phyloP scores from a whole-genome alignment of 2,329 filamentous ascomycete species.

The Apiospora pterosperma region DNA sequence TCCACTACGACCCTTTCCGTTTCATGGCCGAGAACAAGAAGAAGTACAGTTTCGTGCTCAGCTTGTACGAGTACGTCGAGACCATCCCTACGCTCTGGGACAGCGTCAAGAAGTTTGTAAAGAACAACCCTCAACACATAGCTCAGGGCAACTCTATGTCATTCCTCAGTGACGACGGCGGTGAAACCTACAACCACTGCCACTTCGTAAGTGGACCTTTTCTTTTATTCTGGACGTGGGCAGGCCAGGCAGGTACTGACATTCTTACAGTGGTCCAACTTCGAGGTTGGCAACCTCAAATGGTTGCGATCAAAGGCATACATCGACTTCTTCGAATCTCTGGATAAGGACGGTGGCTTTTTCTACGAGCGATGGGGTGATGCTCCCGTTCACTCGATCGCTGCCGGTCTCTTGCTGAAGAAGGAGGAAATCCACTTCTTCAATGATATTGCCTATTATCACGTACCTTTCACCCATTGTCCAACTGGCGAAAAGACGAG shows the following conservation, averaged over 20 bases:
- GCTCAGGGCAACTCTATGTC: constrained; percentile 79
- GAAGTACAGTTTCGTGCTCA: constrained; percentile 97
- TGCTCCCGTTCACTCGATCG: constrained; percentile 97
- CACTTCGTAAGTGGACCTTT: constrained; percentile 71
- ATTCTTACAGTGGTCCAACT: constrained; percentile 83
- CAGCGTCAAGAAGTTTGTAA: constrained; percentile 90
- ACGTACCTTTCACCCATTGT: constrained; percentile 97
- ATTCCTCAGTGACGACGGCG: constrained; percentile 88
- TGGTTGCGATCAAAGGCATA: constrained; percentile 92
- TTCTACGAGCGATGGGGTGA: constrained; percentile 99
- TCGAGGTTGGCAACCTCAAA: constrained; percentile 89
- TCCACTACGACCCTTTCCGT: constrained; percentile 94
- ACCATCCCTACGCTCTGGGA: constrained; percentile 97
- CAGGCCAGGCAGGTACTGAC: constrained; percentile 18
- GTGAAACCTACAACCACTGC: constrained; percentile 93
- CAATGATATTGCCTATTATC: constrained; percentile 97
- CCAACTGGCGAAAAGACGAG: constrained; percentile 85
- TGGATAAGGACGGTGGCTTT: constrained; percentile 92
- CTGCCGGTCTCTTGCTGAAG: constrained; percentile 78
- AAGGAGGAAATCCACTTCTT: constrained; percentile 98
- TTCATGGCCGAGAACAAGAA: constrained; percentile 95
- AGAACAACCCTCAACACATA: constrained; percentile 85
- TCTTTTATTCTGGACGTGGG: constrained; percentile 7
- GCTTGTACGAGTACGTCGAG: constrained; percentile 93
- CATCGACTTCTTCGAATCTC: constrained; percentile 81